A percentile compares a stretch with the other conserved stretches of the same genome.
Conservation (phyloP, 176 grass and related monocot genomes). For the maize (Zea mays) region Zm-B73-REFERENCE-NAM-5.0 NC_050101.1:107244501-107245000, state of each 20-base stretch:
- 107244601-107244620: background rate
- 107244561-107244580: no score
- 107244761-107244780: background rate
- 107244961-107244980: conserved; percentile 68
- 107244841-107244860: no score
- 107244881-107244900: no score
- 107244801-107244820: background rate
- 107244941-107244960: no score
- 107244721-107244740: conserved; percentile 4
- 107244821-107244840: no score
- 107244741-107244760: background rate
- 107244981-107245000: conserved; percentile 84
- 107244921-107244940: no score
- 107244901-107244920: no score
- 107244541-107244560: no score
- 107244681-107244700: background rate
- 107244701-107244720: background rate
- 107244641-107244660: background rate
- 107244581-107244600: background rate
- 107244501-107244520: no score
- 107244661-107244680: no score
- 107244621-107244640: background rate
- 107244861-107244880: no score
- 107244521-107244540: no score
- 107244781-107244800: background rate